Base-by-base conservation (phyloP, 805 yeast genomes). In the Lipomyces kockii region DNA sequence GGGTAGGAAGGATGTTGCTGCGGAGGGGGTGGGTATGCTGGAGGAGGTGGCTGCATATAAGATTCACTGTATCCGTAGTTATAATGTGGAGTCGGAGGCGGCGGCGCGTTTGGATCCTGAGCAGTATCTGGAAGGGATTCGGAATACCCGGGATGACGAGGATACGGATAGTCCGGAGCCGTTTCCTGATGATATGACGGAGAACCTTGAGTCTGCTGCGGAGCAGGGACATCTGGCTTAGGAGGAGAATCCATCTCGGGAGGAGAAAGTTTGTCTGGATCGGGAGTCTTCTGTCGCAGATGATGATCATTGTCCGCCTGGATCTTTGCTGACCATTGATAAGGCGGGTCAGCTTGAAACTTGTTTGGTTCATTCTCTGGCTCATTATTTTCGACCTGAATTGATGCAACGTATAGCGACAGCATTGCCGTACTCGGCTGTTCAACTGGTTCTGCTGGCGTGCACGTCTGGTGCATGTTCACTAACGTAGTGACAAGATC, bases 371-470 rank as follows among this genome's bases (percentile, higher is more conserved):
- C 51, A 27, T 17, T 17, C 25, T 17, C 4, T 29, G n/a, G 14
- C 22, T 55, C 37, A n/a, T 43, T 14, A 12, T n/a, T 43, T n/a
- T 61, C 60, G 17, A 61, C 55, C 17, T 55, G 56, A 29, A 61
- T 51, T 11, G 64, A 58, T 1, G 64, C 64, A 12, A 54, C 34
- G 49, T 53, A 61, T 11, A 61, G 34, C 20, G 20, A 20, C 25
- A 14, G 22, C 64, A 61, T 61, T 7, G 63, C 54, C 14, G 39
- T 58, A 3, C 54, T 51, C 8, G 34, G 17, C n/a, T 54, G 60
- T 20, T 61, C 60, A 4, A 49, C 55, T 29, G 35, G 14, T 11
- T 37, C 9, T 8, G 12, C 1, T 29, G 14, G 11, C 7, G 12
- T 14, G 37, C 58, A 2, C 14, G 58, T 27, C 43, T 1, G 37